Evolutionary conservation across 768 basidiomycete species (phyloP), one percentile per base, ranked within the genome.

Genomic region (Lactarius vividus): DNA sequence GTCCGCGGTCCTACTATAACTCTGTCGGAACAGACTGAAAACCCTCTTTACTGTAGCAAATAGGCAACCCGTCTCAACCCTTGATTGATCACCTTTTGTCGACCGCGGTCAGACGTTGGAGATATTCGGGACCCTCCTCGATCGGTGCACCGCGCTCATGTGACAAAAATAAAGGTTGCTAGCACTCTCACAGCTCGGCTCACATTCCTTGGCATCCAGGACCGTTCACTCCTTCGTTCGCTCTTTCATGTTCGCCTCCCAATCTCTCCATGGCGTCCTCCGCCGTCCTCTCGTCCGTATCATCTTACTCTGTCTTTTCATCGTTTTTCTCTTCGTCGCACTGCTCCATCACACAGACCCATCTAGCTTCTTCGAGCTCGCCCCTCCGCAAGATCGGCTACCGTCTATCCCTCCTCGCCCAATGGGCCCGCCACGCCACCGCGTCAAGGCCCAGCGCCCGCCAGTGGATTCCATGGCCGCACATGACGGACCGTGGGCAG

Each of bases 401-500:
- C 5, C 1, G 2, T n/a, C 6, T 18, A 28, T 42, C 39, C 10
- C 31, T 18, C 49, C 56, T 6, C 23, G 10, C 11, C 23, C 61
- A 1, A 23, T 15, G 13, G 10, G 7, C 29, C 37, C 65, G n/a
- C 35, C 15, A 10, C 64, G 28, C 8, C 67, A 53, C 33, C 64
- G 64, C 13, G 40, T 35, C 46, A 57, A 61, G 39, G 2, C 10
- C n/a, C 59, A 56, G 23, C 64, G 37, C 29, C 65, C 67, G 5
- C 18, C 57, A 33, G 8, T n/a, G 23, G 16, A 29, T 26, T 23
- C 28, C 20, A 39, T 7, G 5, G 16, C 2, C 1, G 13, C 26
- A 13, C 49, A 13, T 7, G 18, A 18, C 35, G 28, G 33, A 31
- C 26, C 11, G 40, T 90, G 89, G 88, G 75, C 77, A 15, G 74